Base-by-base conservation (phyloP, 306 rosid genomes). In the Coriaria nepalensis region DNA sequence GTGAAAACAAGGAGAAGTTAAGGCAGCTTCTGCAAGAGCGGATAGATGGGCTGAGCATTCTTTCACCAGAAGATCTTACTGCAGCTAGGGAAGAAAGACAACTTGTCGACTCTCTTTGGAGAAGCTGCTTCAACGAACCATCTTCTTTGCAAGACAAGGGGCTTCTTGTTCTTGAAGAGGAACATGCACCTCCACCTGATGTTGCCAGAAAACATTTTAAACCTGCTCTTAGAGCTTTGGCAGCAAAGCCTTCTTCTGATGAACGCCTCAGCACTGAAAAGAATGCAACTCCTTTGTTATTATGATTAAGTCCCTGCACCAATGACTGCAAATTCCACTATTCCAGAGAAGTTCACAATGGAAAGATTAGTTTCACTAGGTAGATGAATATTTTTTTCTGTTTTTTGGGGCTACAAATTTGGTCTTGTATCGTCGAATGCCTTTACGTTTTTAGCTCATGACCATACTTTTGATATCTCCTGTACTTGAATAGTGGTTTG, bases 91-190 rank as follows among this genome's bases (percentile, higher is more conserved):
- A 90, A 50, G 98, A 90, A 72, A 70, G 93, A 53, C 85, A 57
- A 2, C 94, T 90, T 43, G 81, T 90, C 37, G 94, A 90, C 40
- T 69, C 87, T 11, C 76, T 85, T 7, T 90, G 98, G 98, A 72
- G 52, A 32, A 58, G 76, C 41, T 73, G 66, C 79, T 90, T 50
- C 57, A 57, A 79, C 0, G 81, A 81, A 52, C 85, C 92, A 0
- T 90, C 92, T 42, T 69, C 78, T 0, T 77, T 90, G 33, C 52
- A 56, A 12, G 85, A 77, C 73, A 85, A 79, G 59, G 95, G 98
- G 50, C 90, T 84, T 64, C 80, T 78, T 50, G 71, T 75, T 35
- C 87, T 84, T 51, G 90, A 95, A 0, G 90, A 79, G 14, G 98
- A 90, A 66, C 95, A 85, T 39, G 76, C 72, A 0, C 73, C 72